phyloP scores from a whole-genome alignment of 2,329 filamentous ascomycete species.

The Nothophaeocryptopus gaeumannii region DNA sequence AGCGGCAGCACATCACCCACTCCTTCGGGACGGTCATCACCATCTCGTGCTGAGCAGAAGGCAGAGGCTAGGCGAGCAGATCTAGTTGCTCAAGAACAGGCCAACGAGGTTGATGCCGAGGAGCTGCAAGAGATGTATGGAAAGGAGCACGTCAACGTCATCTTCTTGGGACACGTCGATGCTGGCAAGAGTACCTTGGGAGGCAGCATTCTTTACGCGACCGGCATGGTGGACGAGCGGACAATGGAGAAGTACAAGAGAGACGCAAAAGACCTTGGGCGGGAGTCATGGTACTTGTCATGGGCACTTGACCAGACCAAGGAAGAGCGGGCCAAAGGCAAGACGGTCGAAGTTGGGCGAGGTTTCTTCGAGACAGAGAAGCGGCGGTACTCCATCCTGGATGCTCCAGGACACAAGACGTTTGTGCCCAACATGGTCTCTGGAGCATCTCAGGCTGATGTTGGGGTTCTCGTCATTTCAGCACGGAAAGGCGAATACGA shows the following conservation, averaged over 20 bases:
- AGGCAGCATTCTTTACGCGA: conserved; percentile 86
- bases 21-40: conserved; percentile 70
- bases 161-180: conserved; percentile 97
- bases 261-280: conserved; percentile 91
- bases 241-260: conserved; percentile 98
- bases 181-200: conserved; percentile 96
- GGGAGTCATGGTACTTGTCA: conserved; percentile 98
- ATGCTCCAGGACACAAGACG: conserved; percentile 96
- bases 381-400: conserved; percentile 91
- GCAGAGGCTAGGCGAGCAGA: conserved; percentile 68
- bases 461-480: conserved; percentile 93
- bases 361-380: conserved; percentile 97
- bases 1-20: conserved; percentile 74
- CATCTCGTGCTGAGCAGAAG: conserved; percentile 54
- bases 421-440: conserved; percentile 99
- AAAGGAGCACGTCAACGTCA: conserved; percentile 91
- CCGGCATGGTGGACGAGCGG: conserved; percentile 98
- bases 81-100: conserved; percentile 78
- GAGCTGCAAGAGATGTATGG: conserved; percentile 94
- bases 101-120: conserved; percentile 73
- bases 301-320: conserved; percentile 98
- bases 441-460: conserved; percentile 70
- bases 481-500: conserved; percentile 98
- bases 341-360: conserved; percentile 94
- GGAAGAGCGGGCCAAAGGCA: conserved; percentile 93